Base-by-base conservation (phyloP, 331 rosid species). In the Quercus phellos region DNA sequence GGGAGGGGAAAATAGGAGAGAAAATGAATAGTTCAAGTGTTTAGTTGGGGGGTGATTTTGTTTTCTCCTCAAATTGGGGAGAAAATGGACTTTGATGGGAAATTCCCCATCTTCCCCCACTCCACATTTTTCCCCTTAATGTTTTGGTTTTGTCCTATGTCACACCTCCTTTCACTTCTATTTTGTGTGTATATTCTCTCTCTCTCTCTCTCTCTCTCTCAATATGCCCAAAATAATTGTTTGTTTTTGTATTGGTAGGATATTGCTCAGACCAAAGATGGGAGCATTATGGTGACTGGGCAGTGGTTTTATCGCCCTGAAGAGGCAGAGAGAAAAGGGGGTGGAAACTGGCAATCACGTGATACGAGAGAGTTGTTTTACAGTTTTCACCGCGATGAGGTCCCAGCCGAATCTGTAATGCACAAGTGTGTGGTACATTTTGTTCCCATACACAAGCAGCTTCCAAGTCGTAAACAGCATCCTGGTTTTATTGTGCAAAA, bases 241-340 rank as follows among this genome's bases (percentile, higher is more conserved):
- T 74, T 60, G 55, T 68, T 82, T 70, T 59, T 77, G 22, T 73
- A 21, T 68, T 87, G 74, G 68, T 83, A 94, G 99, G 99, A 92
- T 76, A 92, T 94, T 53, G 71, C 88, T 5, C 91, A 78, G 84
- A 70, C 84, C 27, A 80, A 55, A 75, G 84, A 73, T 72, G 94
- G 96, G 55, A 86, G 80, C 79, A 78, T 94, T 79, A 87, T 85
- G 93, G 88, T 94, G 70, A 85, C 90, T 1, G 94, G 99, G 54
- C 99, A 94, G 72, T 92, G 99, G 99, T 93, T 95, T 82, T 95
- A 95, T 84, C 97, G 99, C 27, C 99, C 99, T 1, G 99, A 93
- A 87, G 99, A 95, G 85, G 99, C 99, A 73, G 96, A 87, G 77
- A 88, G 76, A 77, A 90, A 86, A 80, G 94, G 88, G 26, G 97